Conservation (phyloP, 352 stramenopile genomes). For the Phytophthora pluvialis region DNA sequence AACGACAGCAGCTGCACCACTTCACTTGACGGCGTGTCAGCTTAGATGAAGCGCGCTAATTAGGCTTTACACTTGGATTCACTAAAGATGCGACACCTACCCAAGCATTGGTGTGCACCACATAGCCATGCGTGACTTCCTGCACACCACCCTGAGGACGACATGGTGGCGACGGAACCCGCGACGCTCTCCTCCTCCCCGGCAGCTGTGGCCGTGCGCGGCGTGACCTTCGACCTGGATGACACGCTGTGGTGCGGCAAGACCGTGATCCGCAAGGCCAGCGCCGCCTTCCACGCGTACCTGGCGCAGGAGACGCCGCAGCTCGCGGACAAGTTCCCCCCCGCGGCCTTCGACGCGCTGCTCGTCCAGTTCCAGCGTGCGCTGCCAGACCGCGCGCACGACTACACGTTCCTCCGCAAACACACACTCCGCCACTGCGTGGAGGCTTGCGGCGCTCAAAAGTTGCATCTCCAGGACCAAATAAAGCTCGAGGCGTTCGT, state of each 20-base stretch:
- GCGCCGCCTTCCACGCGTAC: conserved; percentile 55
- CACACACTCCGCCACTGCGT: conserved; percentile 61
- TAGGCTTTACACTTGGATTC: too few relatives aligned
- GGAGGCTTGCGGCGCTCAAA: conserved; percentile 23
- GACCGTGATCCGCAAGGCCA: conserved; percentile 54
- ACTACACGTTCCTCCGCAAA: conserved; percentile 77
- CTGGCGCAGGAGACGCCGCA: conserved; percentile 41
- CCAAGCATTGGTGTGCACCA: background rate
- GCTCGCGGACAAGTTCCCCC: conserved; percentile 49
- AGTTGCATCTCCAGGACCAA: conserved; percentile 27
- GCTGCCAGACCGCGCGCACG: conserved; percentile 55
- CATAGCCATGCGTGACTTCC: background rate
- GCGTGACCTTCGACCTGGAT: conserved; percentile 82
- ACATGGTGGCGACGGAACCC: background rate
- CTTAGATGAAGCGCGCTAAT: too few relatives aligned
- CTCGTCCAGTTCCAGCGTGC: conserved; percentile 50
- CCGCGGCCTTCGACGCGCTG: conserved; percentile 45
- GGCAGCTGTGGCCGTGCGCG: conserved; percentile 41
- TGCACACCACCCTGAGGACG: too few relatives aligned
- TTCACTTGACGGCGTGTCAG: too few relatives aligned
- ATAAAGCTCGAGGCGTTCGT: conserved; percentile 43
- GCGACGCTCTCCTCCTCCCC: too few relatives aligned
- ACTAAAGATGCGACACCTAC: too few relatives aligned
- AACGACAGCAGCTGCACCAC: too few relatives aligned
- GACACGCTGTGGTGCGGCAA: conserved; percentile 79